Conservation (phyloP, 2,329 filamentous ascomycete species). For the Claviceps sp. region DNA sequence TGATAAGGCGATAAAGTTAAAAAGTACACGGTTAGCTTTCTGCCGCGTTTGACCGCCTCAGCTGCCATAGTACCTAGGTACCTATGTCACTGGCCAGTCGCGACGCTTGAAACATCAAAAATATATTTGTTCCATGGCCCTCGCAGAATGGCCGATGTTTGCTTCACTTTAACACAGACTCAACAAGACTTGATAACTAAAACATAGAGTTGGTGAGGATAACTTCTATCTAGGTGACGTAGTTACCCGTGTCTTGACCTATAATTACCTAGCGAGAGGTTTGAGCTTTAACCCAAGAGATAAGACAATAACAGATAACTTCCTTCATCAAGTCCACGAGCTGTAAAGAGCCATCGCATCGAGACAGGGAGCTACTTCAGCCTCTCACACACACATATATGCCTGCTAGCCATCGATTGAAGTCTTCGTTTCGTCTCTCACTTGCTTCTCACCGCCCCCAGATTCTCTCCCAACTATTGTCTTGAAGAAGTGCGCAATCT, state of each 20-base stretch:
- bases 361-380: neutral
- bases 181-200: neutral
- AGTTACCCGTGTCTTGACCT: neutral
- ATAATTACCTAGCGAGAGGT: neutral
- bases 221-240: neutral
- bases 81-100: too few species aligned
- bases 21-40: neutral
- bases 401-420: neutral
- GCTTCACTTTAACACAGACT: neutral
- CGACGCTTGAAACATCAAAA: neutral
- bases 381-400: neutral
- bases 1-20: neutral
- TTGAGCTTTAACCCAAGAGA: neutral
- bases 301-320: neutral
- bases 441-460: neutral
- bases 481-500: constrained; percentile 42
- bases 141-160: neutral
- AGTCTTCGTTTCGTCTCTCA: neutral
- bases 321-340: neutral
- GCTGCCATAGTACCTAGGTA: too few species aligned
- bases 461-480: constrained; percentile 33
- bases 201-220: neutral
- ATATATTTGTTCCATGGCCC: neutral
- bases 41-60: constrained; percentile 1
- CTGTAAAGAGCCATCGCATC: neutral